These are phyloP conservation scores for Metschnikowia lunata DNA, from an alignment of 805 yeast genomes.

Conservation along the genomic window DNA sequence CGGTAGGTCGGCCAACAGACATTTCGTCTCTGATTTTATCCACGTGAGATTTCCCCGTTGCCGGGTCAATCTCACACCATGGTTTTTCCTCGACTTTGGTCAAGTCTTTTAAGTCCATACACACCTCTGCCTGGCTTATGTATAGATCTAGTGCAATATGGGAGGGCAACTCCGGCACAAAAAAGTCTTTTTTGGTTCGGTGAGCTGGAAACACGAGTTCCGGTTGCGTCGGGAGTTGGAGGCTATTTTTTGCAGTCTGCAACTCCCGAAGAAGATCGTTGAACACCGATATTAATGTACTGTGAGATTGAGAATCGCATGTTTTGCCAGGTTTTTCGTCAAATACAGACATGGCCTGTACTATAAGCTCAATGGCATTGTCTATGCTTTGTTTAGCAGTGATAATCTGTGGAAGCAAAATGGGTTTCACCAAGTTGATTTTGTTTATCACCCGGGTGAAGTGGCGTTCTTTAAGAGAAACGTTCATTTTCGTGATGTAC, in stretches of 20 bases:
- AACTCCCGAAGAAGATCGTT: constrained; percentile 22
- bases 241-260: constrained; percentile 22
- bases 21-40: constrained; percentile 56
- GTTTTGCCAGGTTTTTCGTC: constrained; percentile 4
- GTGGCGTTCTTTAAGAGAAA: constrained; percentile 38
- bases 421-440: constrained; percentile 27
- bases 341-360: constrained; percentile 18
- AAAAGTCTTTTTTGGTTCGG: constrained; percentile 31
- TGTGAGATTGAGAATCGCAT: constrained; percentile 15
- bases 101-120: constrained; percentile 54
- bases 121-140: constrained; percentile 57
- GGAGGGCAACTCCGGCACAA: constrained; percentile 46
- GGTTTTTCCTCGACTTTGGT: constrained; percentile 51
- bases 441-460: constrained; percentile 31
- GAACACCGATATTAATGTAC: constrained; percentile 23
- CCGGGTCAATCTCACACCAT: constrained; percentile 52
- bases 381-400: constrained; percentile 43
- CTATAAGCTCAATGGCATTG: constrained; percentile 26
- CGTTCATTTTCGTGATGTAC: constrained; percentile 46
- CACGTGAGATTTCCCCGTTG: constrained; percentile 46
- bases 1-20: constrained; percentile 23
- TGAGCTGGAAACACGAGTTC: constrained; percentile 55
- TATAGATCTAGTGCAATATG: constrained; percentile 53
- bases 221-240: constrained; percentile 50
- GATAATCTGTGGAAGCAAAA: constrained; percentile 42